Percentiles rank a stretch among this genome's conserved stretches.
phyloP scores from a whole-genome alignment of 805 yeast species.

The Starmerella stigmatis region DNA sequence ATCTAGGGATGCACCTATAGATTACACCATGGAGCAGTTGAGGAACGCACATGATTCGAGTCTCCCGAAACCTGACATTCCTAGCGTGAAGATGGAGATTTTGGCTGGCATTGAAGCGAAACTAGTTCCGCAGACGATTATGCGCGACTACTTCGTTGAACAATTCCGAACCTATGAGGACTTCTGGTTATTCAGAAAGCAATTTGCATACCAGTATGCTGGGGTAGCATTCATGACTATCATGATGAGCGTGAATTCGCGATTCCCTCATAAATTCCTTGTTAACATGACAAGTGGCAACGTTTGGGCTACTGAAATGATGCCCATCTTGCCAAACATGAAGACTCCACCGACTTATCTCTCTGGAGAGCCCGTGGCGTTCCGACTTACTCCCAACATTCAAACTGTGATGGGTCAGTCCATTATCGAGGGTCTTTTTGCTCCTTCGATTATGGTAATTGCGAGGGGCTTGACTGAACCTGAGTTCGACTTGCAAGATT shows the following conservation, averaged over 20 bases:
- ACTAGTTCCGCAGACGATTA: conserved; percentile 72
- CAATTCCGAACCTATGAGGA: conserved; percentile 74
- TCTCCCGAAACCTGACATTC: conserved; percentile 82
- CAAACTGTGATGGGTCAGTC: conserved; percentile 90
- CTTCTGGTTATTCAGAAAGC: conserved; percentile 94
- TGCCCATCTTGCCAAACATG: conserved; percentile 46
- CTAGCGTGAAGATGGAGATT: conserved; percentile 83
- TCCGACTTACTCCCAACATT: conserved; percentile 89
- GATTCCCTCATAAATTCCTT: conserved; percentile 89
- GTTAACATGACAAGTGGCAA: conserved; percentile 73
- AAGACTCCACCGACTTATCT: conserved; percentile 74
- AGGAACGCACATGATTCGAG: conserved; percentile 90
- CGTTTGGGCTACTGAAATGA: conserved; percentile 90
- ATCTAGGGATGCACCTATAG: conserved; percentile 80
- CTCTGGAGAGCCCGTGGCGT: conserved; percentile 88
- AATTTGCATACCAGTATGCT: conserved; percentile 89
- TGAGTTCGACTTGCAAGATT: conserved; percentile 83
- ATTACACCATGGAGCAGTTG: conserved; percentile 72
- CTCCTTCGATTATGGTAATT: conserved; percentile 72
- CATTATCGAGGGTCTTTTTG: conserved; percentile 82
- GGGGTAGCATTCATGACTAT: conserved; percentile 85
- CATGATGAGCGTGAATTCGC: conserved; percentile 83
- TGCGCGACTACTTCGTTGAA: conserved; percentile 64
- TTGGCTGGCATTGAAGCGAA: conserved; percentile 79
- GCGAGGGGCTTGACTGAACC: conserved; percentile 86